Percentiles rank a stretch among this genome's conserved stretches.
Conservation (phyloP, 352 stramenopile species). For the Blastocystis hominis region DNA sequence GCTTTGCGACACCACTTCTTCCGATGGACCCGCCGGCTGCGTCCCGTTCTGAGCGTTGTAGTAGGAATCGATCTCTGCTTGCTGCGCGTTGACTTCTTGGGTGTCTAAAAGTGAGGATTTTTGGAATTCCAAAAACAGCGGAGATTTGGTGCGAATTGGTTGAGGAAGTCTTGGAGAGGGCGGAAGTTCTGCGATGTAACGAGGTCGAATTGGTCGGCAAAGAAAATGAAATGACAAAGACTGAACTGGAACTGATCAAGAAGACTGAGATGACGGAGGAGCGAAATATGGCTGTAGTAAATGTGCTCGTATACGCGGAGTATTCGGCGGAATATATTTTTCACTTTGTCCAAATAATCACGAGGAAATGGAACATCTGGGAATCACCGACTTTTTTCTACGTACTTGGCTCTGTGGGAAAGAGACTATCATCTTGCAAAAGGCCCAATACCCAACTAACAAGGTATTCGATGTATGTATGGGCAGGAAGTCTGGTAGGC, state of each 20-base stretch:
- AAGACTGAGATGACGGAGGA: not conserved
- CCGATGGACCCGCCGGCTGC: not conserved
- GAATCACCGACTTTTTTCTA: not conserved
- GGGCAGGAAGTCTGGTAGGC: not conserved
- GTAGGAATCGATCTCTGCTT: not conserved
- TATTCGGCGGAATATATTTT: constrained; percentile 24
- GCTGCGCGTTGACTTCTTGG: not conserved
- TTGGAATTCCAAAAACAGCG: not conserved
- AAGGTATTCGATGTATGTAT: constrained; percentile 21
- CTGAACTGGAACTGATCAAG: constrained; percentile 10
- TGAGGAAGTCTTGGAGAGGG: not conserved
- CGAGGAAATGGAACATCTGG: not conserved
- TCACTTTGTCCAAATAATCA: not conserved
- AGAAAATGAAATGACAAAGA: constrained; percentile 10
- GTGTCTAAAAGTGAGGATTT: not conserved
- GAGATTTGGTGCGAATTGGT: not conserved
- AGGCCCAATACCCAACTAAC: constrained; percentile 2
- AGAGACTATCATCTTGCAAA: not conserved
- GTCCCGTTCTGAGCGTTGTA: not conserved
- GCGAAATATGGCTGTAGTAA: not conserved
- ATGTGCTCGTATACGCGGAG: constrained; percentile 28
- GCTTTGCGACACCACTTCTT: not conserved
- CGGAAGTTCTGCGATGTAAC: not conserved
- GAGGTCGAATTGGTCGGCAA: not conserved
- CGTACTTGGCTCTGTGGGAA: not conserved